phyloP scores from a whole-genome alignment of 2,329 filamentous ascomycete species.

The Botryotinia narcissicola region DNA sequence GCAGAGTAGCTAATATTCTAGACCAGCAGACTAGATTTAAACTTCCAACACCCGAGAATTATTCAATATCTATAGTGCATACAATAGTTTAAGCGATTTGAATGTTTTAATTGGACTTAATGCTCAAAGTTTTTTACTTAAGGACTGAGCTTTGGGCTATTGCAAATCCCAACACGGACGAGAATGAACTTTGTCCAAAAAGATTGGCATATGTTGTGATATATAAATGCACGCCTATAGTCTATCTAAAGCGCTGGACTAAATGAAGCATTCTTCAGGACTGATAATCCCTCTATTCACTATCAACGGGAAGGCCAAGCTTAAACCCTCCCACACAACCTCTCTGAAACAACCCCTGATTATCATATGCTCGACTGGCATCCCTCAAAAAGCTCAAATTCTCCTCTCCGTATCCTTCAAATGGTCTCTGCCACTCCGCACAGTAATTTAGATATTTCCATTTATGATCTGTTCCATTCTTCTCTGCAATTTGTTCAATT shows the following conservation, averaged over 20 bases:
- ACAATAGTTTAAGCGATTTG: background rate
- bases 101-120: background rate
- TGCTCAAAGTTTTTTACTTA: rapidly evolving
- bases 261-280: background rate
- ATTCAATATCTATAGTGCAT: background rate
- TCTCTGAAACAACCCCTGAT: slow-evolving; percentile 21
- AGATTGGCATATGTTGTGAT: background rate
- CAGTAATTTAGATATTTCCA: slow-evolving; percentile 39
- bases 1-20: background rate
- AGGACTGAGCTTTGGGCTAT: background rate
- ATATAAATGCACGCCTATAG: background rate
- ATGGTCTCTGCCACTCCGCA: slow-evolving; percentile 35
- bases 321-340: slow-evolving; percentile 20
- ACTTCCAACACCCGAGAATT: background rate
- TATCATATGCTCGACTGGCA: slow-evolving; percentile 20
- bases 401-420: slow-evolving; percentile 37
- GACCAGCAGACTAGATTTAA: background rate
- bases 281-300: background rate
- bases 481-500: slow-evolving; percentile 37
- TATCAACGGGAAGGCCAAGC: background rate
- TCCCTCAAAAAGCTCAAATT: slow-evolving; percentile 26
- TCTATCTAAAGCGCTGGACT: background rate
- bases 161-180: background rate
- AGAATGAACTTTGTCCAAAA: background rate
- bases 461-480: slow-evolving; percentile 30